Percentiles rank a stretch among this genome's conserved stretches.
Evolutionary conservation across 768 basidiomycete genomes (phyloP).

Genomic region (Mycena vitilis): DNA sequence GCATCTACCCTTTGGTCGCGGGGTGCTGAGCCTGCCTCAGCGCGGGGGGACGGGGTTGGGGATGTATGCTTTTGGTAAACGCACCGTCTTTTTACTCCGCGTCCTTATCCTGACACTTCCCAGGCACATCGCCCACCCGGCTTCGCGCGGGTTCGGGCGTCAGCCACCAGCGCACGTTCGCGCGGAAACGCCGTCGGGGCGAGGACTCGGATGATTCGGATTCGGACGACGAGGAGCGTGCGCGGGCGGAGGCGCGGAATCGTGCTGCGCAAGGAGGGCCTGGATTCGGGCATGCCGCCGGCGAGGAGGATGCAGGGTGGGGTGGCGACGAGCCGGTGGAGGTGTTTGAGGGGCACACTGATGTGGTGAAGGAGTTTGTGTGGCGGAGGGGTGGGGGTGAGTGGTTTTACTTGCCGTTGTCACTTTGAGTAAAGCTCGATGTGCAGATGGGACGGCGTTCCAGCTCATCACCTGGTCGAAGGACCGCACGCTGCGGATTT

Average conservation of each 20-base stretch:
- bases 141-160: not conserved
- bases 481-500: constrained; percentile 90
- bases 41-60: constrained; percentile 86
- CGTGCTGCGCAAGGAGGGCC: not conserved
- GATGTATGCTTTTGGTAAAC: constrained; percentile 72
- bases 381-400: constrained; percentile 81
- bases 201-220: constrained; percentile 12
- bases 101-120: not conserved
- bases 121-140: not conserved
- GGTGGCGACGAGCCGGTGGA: constrained; percentile 66
- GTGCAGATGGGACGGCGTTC: constrained; percentile 58
- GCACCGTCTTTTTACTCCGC: not conserved
- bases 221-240: not conserved
- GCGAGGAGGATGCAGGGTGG: constrained; percentile 19
- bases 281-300: constrained; percentile 28
- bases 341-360: constrained; percentile 87
- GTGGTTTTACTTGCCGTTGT: constrained; percentile 28
- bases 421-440: not conserved
- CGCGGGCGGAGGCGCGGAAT: not conserved
- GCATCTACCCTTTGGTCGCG: constrained; percentile 91
- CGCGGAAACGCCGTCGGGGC: constrained; percentile 12
- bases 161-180: not conserved
- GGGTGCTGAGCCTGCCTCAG: constrained; percentile 89
- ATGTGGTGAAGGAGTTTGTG: constrained; percentile 98
- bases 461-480: constrained; percentile 82